Conservation (phyloP, 179 eudicot genomes). For the Silene noctiflora region DNA sequence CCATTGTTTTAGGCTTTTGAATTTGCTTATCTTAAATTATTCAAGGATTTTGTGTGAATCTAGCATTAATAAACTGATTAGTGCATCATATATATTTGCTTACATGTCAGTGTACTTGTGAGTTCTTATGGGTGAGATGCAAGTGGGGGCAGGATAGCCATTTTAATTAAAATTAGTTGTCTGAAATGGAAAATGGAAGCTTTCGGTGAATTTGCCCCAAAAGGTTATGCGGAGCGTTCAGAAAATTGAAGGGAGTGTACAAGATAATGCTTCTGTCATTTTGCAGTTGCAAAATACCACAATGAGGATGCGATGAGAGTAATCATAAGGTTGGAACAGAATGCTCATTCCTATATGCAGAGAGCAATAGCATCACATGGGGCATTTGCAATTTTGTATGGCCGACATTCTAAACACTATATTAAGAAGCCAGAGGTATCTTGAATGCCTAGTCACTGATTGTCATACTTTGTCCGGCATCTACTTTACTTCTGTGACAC, state of each 20-base stretch:
- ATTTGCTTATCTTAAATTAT: neutral
- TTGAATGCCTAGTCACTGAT: slow-evolving; percentile 2
- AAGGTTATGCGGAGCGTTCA: neutral
- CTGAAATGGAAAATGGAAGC: neutral
- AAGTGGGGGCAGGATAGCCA: neutral
- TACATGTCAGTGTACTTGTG: neutral
- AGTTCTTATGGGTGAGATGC: neutral
- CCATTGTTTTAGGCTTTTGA: neutral
- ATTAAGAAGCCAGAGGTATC: slow-evolving; percentile 67
- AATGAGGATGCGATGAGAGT: slow-evolving; percentile 51
- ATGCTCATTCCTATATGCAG: slow-evolving; percentile 51
- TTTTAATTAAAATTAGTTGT: neutral
- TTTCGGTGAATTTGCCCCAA: neutral
- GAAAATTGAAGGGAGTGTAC: neutral
- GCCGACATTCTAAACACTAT: slow-evolving; percentile 55
- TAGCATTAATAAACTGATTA: neutral
- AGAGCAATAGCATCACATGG: slow-evolving; percentile 63
- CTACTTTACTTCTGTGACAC: slow-evolving; percentile 10
- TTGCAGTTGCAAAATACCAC: slow-evolving; percentile 60
- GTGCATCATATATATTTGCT: neutral
- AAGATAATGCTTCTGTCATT: slow-evolving; percentile 15
- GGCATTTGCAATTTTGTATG: slow-evolving; percentile 64
- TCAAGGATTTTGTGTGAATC: neutral
- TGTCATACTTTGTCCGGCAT: slow-evolving; percentile 9
- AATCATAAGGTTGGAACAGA: slow-evolving; percentile 72